A percentile compares a stretch with the other conserved stretches of the same genome.
phyloP scores from a whole-genome alignment of 75 land plant genomes.

The Pinus albicaulis region DNA sequence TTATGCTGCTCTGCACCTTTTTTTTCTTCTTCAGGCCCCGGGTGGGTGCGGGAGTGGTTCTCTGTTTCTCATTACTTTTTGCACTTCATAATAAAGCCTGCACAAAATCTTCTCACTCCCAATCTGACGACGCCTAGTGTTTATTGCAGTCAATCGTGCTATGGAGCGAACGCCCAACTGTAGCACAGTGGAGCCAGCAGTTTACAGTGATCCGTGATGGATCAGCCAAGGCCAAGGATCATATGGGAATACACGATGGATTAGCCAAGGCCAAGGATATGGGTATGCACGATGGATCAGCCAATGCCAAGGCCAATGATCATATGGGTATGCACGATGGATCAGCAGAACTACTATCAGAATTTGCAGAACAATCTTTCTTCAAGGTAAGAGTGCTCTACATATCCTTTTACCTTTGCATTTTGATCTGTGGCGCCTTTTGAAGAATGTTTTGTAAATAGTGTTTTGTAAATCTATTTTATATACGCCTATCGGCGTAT shows the following conservation, averaged over 20 bases:
- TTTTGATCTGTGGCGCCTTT: no score
- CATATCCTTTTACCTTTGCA: no score
- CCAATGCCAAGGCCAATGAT: no score
- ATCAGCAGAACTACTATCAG: background rate
- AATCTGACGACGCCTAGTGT: background rate
- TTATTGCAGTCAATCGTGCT: background rate
- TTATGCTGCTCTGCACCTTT: background rate
- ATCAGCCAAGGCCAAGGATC: background rate
- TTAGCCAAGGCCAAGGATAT: no score
- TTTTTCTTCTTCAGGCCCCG: conserved; percentile 1
- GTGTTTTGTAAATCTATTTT: no score
- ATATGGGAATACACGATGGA: no score
- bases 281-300: no score
- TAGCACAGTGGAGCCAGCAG: no score
- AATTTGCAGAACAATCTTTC: background rate
- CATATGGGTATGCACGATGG: no score
- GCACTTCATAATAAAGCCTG: background rate
- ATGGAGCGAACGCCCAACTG: background rate
- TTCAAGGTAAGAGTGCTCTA: background rate
- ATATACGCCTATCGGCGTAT: no score
- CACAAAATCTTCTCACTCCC: background rate
- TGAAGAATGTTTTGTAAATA: no score
- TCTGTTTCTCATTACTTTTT: background rate
- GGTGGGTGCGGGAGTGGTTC: background rate
- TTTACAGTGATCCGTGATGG: no score